phyloP scores from a whole-genome alignment of 2,329 filamentous ascomycete species.

The Orbilia ellipsospora region DNA sequence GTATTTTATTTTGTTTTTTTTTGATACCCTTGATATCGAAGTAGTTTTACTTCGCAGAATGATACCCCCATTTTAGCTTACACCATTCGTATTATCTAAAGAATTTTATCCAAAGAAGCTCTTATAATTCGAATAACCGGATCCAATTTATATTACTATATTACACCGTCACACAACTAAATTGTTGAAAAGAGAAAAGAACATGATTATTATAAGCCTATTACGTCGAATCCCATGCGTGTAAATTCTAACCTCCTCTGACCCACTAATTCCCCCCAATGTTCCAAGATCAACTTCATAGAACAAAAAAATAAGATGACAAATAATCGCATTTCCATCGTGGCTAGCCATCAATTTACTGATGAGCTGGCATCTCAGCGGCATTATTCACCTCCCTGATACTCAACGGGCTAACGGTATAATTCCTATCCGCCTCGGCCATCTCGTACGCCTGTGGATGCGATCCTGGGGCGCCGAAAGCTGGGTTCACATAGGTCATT shows the following conservation, averaged over 20 bases:
- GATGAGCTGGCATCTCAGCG: slow-evolving; percentile 38
- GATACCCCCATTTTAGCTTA: slow-evolving; percentile 32
- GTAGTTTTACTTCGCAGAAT: slow-evolving; percentile 22
- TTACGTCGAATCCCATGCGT: background rate
- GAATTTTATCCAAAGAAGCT: background rate
- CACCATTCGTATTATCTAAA: background rate
- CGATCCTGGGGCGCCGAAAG: slow-evolving; percentile 19
- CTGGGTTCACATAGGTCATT: slow-evolving; percentile 35
- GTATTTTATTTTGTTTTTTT: background rate
- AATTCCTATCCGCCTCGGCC: slow-evolving; percentile 35
- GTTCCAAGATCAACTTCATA: background rate
- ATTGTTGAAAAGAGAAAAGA: background rate
- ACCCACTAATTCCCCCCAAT: too few relatives aligned
- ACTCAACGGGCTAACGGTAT: slow-evolving; percentile 49
- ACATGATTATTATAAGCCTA: background rate
- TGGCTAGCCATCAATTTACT: background rate
- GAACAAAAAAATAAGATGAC: background rate
- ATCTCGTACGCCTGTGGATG: background rate
- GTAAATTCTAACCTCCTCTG: background rate
- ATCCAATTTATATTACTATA: background rate
- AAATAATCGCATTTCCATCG: background rate
- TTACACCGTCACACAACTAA: background rate
- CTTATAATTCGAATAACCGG: background rate
- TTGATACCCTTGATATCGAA: slow-evolving; percentile 26
- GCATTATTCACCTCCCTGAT: slow-evolving; percentile 5